Evolutionary conservation across 768 basidiomycete species (phyloP).

Genomic region (Crassisporium funariophilum): DNA sequence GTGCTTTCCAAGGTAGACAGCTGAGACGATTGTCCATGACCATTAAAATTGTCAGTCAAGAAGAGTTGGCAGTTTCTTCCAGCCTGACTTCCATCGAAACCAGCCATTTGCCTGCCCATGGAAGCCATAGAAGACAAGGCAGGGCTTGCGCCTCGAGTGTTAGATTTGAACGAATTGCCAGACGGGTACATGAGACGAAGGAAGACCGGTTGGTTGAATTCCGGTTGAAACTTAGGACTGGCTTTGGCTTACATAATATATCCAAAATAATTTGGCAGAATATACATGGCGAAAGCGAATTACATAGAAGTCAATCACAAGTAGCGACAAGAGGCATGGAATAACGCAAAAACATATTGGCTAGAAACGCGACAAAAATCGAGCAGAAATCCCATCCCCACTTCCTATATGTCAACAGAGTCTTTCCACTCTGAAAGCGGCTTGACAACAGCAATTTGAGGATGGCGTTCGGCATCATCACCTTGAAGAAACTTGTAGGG

Average conservation of each 20-base stretch:
- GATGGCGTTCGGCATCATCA: not conserved
- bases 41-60: constrained; percentile 5
- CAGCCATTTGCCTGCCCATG: constrained; percentile 6
- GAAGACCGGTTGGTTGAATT: not conserved
- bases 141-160: constrained; percentile 4
- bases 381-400: constrained; percentile 5
- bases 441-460: constrained; percentile 2
- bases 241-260: constrained; percentile 4
- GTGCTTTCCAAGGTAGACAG: constrained; percentile 9
- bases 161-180: constrained; percentile 3
- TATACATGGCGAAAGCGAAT: constrained; percentile 2
- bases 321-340: not conserved
- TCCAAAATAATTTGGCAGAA: not conserved
- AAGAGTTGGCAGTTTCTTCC: constrained; percentile 5
- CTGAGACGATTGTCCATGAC: constrained; percentile 4
- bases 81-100: constrained; percentile 4
- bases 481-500: constrained; percentile 2
- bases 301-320: not conserved
- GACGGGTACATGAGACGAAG: constrained; percentile 2
- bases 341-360: not conserved
- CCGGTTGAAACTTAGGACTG: constrained; percentile 1
- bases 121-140: constrained; percentile 5
- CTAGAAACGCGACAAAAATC: not conserved
- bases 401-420: constrained; percentile 8
- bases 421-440: constrained; percentile 2